phyloP scores from a whole-genome alignment of 495 filamentous ascomycete genomes.

The Hypoxylon intermedium region DNA sequence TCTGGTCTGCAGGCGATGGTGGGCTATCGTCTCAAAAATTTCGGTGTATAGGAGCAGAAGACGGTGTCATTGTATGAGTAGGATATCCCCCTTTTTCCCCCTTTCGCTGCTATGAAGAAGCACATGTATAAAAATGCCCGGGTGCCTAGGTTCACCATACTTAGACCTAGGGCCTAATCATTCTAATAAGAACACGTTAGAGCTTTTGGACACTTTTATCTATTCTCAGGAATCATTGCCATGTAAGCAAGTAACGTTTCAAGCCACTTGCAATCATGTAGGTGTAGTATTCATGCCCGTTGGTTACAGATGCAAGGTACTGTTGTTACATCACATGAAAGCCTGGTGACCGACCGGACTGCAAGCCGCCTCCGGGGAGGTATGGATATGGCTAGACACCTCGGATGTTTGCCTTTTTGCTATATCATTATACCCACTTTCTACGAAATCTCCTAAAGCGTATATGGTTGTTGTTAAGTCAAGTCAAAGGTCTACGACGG shows the following conservation, averaged over 20 bases:
- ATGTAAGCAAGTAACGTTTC: conserved; percentile 24
- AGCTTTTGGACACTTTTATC: too few species aligned
- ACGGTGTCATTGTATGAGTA: conserved; percentile 43
- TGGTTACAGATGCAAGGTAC: conserved; percentile 19
- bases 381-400: neutral
- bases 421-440: too few species aligned
- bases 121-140: conserved; percentile 32
- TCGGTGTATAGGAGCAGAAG: conserved; percentile 36
- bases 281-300: neutral
- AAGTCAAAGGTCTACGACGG: too few species aligned
- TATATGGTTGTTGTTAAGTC: too few species aligned
- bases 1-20: conserved; percentile 35
- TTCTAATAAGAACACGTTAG: conserved; percentile 38
- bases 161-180: conserved; percentile 30
- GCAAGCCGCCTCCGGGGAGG: neutral
- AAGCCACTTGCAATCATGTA: neutral
- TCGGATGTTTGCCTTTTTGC: neutral
- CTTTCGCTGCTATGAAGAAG: conserved; percentile 9
- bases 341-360: conserved; percentile 7
- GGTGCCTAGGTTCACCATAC: conserved; percentile 14
- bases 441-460: too few species aligned
- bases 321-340: conserved; percentile 30
- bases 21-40: conserved; percentile 33
- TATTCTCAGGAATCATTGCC: too few species aligned
- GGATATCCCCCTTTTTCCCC: conserved; percentile 38